Base-by-base conservation (phyloP, 805 yeast species). In the Barnettozyma siamensis region DNA sequence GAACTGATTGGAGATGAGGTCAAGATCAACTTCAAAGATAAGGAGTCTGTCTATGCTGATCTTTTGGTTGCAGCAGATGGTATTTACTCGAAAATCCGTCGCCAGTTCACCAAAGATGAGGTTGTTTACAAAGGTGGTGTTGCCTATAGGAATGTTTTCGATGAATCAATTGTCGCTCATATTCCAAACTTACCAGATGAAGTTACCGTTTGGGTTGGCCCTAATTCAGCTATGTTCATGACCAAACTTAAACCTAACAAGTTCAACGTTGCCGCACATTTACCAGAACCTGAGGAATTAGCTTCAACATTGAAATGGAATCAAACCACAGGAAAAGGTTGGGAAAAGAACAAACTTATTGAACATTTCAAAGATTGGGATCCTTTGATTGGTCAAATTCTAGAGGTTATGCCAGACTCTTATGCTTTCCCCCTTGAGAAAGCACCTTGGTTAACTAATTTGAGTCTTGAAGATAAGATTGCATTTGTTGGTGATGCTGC, bases 401-500 rank as follows among this genome's bases (percentile, higher is more conserved):
- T 46, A 8, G 33, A 41, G 18, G 43, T 39, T 3, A 46, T 46
- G 47, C 49, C 49, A 8, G 43, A 44, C 7, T 18, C 47, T 7
- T 38, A 46, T 34, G 47, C 49, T 5, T 46, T 46, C 29, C 49
- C 49, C 17, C 31, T 44, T 8, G 49, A 46, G 31, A 43, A 38
- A 27, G 47, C 49, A 8, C 49, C 49, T 9, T 46, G 49, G 49
- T 31, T 43, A 18, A 43, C 39, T 16, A 31, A 46, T 16, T 31
- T 46, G 20, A 30, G 38, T 4, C 7, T 32, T 13, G 21, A 33
- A 5, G 39, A 46, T 36, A 35, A 21, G 13, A 27, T 46, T 10
- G 49, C 45, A 4, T 46, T 46, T 41, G 45, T 46, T 36, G 49
- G 49, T 17, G 49, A 46, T 36, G 45, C 47, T 20, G 47, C 49